Conservation (phyloP, 257 asterid species). For the Cynanchum wilfordii region DNA sequence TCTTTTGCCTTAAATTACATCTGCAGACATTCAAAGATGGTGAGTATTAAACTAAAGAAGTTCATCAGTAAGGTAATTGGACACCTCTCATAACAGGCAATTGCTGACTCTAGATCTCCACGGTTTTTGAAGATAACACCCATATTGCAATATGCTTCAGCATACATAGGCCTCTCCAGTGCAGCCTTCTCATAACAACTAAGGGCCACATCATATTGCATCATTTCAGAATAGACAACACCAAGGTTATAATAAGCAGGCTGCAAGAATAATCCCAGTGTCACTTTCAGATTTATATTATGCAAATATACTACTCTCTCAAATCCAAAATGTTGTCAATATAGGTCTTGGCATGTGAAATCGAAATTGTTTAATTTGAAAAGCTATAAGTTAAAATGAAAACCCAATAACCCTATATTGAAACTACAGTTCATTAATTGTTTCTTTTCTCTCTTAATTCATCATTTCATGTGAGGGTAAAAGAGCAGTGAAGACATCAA, state of each 20-base stretch:
- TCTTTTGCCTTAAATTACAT: no score
- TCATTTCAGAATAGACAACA: constrained; percentile 96
- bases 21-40: no score
- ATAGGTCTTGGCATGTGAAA: no score
- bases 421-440: no score
- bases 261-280: constrained; percentile 42
- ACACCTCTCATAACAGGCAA: constrained; percentile 95
- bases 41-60: constrained; percentile 7
- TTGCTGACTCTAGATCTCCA: constrained; percentile 95
- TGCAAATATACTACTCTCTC: neutral
- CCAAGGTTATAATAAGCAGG: constrained; percentile 99
- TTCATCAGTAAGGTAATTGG: neutral
- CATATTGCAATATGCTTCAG: constrained; percentile 99
- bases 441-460: no score
- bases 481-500: no score
- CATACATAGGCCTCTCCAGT: constrained; percentile 92
- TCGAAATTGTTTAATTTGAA: no score
- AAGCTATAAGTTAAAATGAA: no score
- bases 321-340: no score
- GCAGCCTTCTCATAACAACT: constrained; percentile 96
- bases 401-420: no score
- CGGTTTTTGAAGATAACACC: constrained; percentile 96
- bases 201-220: constrained; percentile 97
- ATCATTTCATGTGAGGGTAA: no score
- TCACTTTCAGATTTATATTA: constrained; percentile 9